Evolutionary conservation across 495 filamentous ascomycete genomes (phyloP), one percentile per base, ranked within the genome.

Genomic region (Trichoderma reesei): DNA sequence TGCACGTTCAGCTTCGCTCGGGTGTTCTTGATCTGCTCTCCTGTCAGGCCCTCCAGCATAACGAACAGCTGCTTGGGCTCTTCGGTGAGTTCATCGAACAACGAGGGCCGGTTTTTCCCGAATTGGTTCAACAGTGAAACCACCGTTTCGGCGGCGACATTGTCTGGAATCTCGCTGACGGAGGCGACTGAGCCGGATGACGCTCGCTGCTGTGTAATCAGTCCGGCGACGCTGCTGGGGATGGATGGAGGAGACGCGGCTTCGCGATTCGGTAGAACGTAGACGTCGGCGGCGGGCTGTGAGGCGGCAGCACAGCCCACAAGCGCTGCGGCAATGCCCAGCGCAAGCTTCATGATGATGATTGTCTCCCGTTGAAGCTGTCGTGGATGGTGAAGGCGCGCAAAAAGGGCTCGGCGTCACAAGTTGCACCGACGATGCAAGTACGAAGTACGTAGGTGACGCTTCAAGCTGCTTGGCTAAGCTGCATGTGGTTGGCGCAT

Each of bases 11-110:
- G 48, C 62, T 69, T 68, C 31, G 71, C 66, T 68, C 68, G 73
- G 26, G 78, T 39, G 31, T 68, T 62, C 59, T 67, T 60, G 48
- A 72, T 63, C 2, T 76, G 70, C 48, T 74, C 64, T 3, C 68
- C n/a, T 8, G 73, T 72, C 20, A 76, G 61, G 56, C 81, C 81
- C 65, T 82, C 79, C 37, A 84, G 71, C 51, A 82, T 69, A 61
- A 84, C 70, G 11, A 83, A 71, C 13, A 84, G 73, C 69, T 84
- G 80, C 59, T 71, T 68, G 46, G 77, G 73, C 60, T 75, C 71
- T 38, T 65, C 68, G 14, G 68, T 64, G 11, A 46, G 8, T 1
- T 72, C 68, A 36, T 69, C 65, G 59, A 83, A 82, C n/a, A 83
- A 65, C 31, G 76, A 73, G 16, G 69, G 67, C 1, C 72, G 66